phyloP scores from a whole-genome alignment of 2,329 filamentous ascomycete species.

The Alternaria tenuissima region DNA sequence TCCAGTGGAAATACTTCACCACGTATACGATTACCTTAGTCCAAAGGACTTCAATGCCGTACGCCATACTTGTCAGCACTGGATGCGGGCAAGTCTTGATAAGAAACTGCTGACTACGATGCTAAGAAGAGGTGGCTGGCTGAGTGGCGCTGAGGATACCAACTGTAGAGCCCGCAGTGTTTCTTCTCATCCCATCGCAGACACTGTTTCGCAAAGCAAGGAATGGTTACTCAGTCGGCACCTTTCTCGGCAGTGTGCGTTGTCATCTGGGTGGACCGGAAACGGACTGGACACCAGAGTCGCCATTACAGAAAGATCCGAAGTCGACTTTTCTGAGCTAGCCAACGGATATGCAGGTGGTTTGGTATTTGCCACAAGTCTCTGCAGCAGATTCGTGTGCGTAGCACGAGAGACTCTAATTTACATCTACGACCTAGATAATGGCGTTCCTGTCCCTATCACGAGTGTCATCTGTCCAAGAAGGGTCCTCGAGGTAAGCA shows the following conservation, averaged over 20 bases:
- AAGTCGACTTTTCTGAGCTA: conserved; percentile 49
- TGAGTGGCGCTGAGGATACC: conserved; percentile 16
- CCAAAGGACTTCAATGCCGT: conserved; percentile 67
- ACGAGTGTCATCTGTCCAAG: conserved; percentile 65
- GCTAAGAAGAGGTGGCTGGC: conserved; percentile 65
- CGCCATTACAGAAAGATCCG: conserved; percentile 24
- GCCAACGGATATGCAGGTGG: conserved; percentile 34
- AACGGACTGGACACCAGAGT: conserved; percentile 36
- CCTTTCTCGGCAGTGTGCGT: conserved; percentile 60
- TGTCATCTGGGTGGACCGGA: conserved; percentile 53
- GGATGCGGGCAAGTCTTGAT: conserved; percentile 67
- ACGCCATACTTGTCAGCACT: conserved; percentile 66
- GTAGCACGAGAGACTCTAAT: conserved; percentile 63
- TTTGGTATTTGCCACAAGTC: conserved; percentile 62
- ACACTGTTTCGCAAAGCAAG: conserved; percentile 10
- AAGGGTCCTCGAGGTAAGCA: conserved; percentile 66
- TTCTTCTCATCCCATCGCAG: not conserved
- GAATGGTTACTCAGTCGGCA: conserved; percentile 57
- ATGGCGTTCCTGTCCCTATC: conserved; percentile 54
- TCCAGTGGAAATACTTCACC: conserved; percentile 60
- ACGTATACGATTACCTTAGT: conserved; percentile 56
- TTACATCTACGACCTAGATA: conserved; percentile 62
- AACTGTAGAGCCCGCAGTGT: not conserved
- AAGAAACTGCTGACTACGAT: conserved; percentile 60
- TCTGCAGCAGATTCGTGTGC: conserved; percentile 66